phyloP scores from a whole-genome alignment of 805 yeast species.

The Saccharomycopsis sp. region DNA sequence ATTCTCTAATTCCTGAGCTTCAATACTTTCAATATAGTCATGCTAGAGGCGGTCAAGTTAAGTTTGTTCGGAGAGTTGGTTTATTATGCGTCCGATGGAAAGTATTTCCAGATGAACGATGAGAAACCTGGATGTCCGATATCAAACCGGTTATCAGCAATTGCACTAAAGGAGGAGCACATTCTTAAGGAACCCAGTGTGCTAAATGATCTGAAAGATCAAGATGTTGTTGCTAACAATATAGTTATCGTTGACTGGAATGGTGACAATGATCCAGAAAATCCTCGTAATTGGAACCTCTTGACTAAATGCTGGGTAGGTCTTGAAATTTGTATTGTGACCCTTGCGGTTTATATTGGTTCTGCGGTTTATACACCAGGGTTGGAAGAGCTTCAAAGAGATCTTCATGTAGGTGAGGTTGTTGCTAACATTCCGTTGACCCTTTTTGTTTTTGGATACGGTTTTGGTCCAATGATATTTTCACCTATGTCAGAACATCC shows the following conservation, averaged over 20 bases:
- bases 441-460: conserved; percentile 53
- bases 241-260: conserved; percentile 15
- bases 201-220: too few species aligned
- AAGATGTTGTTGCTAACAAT: too few species aligned
- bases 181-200: too few species aligned
- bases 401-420: conserved; percentile 38
- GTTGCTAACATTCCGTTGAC: conserved; percentile 46
- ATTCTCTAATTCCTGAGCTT: too few species aligned
- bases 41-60: too few species aligned
- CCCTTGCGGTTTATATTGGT: conserved; percentile 48
- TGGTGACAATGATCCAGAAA: conserved; percentile 44
- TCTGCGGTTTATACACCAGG: conserved; percentile 53
- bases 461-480: conserved; percentile 51
- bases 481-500: conserved; percentile 55
- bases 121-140: too few species aligned
- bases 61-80: too few species aligned
- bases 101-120: too few species aligned
- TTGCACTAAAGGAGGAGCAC: too few species aligned
- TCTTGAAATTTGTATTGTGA: conserved; percentile 36
- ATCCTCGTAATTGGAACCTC: conserved; percentile 52
- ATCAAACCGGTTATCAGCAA: too few species aligned
- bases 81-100: too few species aligned
- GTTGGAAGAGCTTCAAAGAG: conserved; percentile 35
- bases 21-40: too few species aligned
- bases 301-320: conserved; percentile 34